phyloP scores from a whole-genome alignment of 257 asterid genomes.

The Ajuga chamaepitys region DNA sequence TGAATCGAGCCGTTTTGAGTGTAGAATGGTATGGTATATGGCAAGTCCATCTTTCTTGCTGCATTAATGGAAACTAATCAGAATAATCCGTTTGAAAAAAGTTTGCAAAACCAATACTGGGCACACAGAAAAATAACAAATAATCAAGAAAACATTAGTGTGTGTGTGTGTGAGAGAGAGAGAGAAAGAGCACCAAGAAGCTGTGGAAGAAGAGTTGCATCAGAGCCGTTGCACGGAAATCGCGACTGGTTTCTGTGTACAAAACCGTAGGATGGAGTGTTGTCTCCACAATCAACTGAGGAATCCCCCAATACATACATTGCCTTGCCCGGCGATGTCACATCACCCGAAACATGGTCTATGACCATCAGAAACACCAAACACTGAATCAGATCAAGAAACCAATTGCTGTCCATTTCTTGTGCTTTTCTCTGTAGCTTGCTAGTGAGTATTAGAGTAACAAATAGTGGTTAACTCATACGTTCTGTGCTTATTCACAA shows the following conservation, averaged over 20 bases:
- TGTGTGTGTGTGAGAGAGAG: neutral
- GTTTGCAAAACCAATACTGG: no score
- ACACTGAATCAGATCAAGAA: conserved; percentile 6
- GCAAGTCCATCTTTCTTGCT: conserved; percentile 53
- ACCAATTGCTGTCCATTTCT: conserved; percentile 19
- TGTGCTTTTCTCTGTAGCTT: neutral
- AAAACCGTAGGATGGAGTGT: conserved; percentile 42
- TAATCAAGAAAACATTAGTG: no score
- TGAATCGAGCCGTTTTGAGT: conserved; percentile 48
- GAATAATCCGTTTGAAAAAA: neutral
- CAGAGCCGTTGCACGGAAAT: conserved; percentile 68
- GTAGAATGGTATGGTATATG: conserved; percentile 50
- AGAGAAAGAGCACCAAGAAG: conserved; percentile 41
- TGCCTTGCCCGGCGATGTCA: conserved; percentile 24
- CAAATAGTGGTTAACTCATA: conserved; percentile 16
- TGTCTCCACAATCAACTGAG: conserved; percentile 61
- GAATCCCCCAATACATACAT: conserved; percentile 68
- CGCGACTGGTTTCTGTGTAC: conserved; percentile 29
- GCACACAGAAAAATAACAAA: no score
- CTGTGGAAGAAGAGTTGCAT: conserved; percentile 53
- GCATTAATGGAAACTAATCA: conserved; percentile 16
- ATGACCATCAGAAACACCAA: conserved; percentile 7
- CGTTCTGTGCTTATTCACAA: conserved; percentile 13
- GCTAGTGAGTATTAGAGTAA: neutral
- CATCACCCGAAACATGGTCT: conserved; percentile 11